These are phyloP conservation scores for Chamaecrista fasciculata DNA, from an alignment of 306 rosid species.

Conservation along the genomic window DNA sequence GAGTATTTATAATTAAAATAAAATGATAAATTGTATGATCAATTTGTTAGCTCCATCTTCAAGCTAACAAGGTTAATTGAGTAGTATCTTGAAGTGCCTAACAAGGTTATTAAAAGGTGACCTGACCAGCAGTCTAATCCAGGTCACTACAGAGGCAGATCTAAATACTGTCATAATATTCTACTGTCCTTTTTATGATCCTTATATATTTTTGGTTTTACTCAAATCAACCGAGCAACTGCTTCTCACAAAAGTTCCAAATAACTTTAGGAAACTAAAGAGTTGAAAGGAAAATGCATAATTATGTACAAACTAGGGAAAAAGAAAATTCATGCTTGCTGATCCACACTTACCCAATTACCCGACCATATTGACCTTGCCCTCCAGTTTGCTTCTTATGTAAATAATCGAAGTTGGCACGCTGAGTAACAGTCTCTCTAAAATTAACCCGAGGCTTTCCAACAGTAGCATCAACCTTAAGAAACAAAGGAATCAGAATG, in stretches of 20 bases:
- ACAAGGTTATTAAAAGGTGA: background rate
- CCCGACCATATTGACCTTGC: slow-evolving; percentile 99
- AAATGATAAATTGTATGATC: slow-evolving; percentile 7
- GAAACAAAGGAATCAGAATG: slow-evolving; percentile 24
- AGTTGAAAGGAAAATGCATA: background rate
- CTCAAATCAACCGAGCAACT: background rate
- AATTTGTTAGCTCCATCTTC: background rate
- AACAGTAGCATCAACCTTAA: slow-evolving; percentile 91
- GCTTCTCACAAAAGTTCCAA: background rate
- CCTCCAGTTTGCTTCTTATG: slow-evolving; percentile 98
- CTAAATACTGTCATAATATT: background rate
- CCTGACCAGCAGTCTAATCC: background rate
- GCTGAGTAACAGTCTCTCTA: slow-evolving; percentile 96
- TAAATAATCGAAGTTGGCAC: slow-evolving; percentile 90
- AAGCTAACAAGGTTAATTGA: background rate
- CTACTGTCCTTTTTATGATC: background rate
- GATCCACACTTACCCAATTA: slow-evolving; percentile 69
- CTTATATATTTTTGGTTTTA: too few relatives aligned
- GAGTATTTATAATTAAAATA: slow-evolving; percentile 1
- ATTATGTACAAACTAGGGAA: background rate
- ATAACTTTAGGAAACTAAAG: background rate
- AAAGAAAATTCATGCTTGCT: background rate
- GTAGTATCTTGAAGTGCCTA: too few relatives aligned
- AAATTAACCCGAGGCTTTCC: slow-evolving; percentile 99
- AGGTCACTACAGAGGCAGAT: background rate